Conservation (phyloP, 2,329 filamentous ascomycete genomes). For the Pezicula rhizophila region DNA sequence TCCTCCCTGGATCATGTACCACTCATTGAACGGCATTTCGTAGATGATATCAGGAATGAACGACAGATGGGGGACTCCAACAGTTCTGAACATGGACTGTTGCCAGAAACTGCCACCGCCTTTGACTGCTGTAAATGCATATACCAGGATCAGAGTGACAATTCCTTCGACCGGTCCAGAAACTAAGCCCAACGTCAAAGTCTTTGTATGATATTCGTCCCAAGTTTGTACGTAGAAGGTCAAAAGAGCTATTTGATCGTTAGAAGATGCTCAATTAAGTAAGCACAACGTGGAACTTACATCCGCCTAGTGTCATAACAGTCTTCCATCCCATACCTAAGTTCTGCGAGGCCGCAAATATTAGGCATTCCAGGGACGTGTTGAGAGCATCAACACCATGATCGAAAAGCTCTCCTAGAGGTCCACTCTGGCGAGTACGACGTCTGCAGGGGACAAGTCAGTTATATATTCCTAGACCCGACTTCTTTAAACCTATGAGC, state of each 20-base stretch:
- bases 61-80: constrained; percentile 52
- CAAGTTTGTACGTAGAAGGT: constrained; percentile 99
- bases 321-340: constrained; percentile 90
- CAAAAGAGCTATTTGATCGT: constrained; percentile 55
- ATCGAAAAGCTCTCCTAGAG: constrained; percentile 92
- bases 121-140: constrained; percentile 74
- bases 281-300: constrained; percentile 39
- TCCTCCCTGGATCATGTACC: constrained; percentile 84
- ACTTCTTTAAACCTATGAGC: background rate
- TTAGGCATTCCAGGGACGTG: constrained; percentile 84
- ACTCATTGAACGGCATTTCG: constrained; percentile 79
- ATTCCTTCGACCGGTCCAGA: constrained; percentile 96
- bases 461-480: background rate
- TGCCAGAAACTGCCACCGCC: constrained; percentile 94
- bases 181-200: constrained; percentile 82
- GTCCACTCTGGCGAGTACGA: constrained; percentile 86
- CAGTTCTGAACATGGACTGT: constrained; percentile 73
- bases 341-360: constrained; percentile 90
- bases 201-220: constrained; percentile 99
- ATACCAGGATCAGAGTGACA: constrained; percentile 74
- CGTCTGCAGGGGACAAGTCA: constrained; percentile 43
- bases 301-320: constrained; percentile 74
- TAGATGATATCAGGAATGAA: constrained; percentile 69
- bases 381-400: constrained; percentile 97
- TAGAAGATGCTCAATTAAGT: constrained; percentile 2